These are phyloP conservation scores for Flaveria linearis DNA, from an alignment of 129 eudicot genomes.

Conservation along the genomic window DNA sequence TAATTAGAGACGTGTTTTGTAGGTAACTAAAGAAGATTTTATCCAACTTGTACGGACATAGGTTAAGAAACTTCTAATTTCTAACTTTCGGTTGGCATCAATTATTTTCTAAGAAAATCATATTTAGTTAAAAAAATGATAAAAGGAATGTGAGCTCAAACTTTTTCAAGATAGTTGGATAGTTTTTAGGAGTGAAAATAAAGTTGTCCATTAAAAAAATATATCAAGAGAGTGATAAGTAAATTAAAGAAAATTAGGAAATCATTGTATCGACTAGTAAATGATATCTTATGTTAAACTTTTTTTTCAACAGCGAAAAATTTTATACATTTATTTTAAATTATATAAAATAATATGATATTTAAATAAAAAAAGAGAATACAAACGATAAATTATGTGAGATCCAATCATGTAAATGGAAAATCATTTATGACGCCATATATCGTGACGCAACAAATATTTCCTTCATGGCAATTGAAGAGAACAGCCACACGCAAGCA, in stretches of 20 bases:
- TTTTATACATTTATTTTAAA: not conserved
- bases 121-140: not conserved
- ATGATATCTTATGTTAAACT: not conserved
- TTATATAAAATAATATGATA: not conserved
- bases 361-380: not conserved
- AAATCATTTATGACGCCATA: conserved; percentile 35
- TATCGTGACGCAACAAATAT: conserved; percentile 30
- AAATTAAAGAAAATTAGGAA: not conserved
- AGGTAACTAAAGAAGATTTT: not conserved
- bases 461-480: conserved; percentile 11
- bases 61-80: not conserved
- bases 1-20: not conserved
- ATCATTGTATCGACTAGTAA: not conserved
- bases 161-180: too few species aligned
- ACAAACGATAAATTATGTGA: not conserved
- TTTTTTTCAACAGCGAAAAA: too few species aligned
- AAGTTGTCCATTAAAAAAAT: not conserved
- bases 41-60: not conserved
- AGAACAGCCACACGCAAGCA: conserved; percentile 27
- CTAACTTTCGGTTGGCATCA: not conserved
- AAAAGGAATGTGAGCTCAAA: too few species aligned
- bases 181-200: too few species aligned
- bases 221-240: not conserved
- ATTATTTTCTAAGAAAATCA: not conserved
- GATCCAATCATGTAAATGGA: not conserved